Evolutionary conservation across 257 asterid genomes (phyloP), one percentile per base, ranked within the genome.

Genomic region (Henckelia pumila): DNA sequence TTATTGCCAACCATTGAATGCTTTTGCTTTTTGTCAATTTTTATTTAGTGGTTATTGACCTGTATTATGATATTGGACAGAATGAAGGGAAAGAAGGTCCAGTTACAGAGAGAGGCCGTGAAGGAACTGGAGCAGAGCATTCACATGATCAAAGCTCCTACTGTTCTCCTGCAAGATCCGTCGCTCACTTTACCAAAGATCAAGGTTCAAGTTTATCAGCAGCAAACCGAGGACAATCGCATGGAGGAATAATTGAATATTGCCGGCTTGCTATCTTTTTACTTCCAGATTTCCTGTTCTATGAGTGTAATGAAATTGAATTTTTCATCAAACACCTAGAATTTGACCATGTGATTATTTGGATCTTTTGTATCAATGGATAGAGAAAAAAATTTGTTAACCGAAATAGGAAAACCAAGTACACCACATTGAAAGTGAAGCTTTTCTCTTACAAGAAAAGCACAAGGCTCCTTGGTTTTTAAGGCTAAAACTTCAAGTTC

Each of bases 91-190:
- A 88, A 86, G 84, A 82, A 80, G 73, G 59, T 65, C 8, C 80
- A 78, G 81, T 20, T 76, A 69, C 78, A 0, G 50, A 79, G 65
- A 59, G 87, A 83, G 70, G 96, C 72, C 6, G 21, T 20, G 4
- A 76, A 72, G 67, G 92, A 86, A 80, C 77, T 90, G 79, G 71
- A 73, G 0, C 83, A 88, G 72, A 63, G 85, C 77, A 84, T 90
- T 64, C 56, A 57, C 75, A 16, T 93, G 85, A 66, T 93, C 83
- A 79, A 74, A 77, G 92, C 94, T 71, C 95, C 95, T 6, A 35
- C 57, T 32, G 75, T 64, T 23, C 77, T 82, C 71, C 72, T 29
- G 33, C 52, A 71, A 61, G 90, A 85, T 4, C 71, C 85, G 58
- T 78, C 85, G 9, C 81, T 72, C 80, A 77, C 90, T 3, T 61